Base-by-base conservation (phyloP, 2,329 filamentous ascomycete genomes). In the Monosporascus sp. region DNA sequence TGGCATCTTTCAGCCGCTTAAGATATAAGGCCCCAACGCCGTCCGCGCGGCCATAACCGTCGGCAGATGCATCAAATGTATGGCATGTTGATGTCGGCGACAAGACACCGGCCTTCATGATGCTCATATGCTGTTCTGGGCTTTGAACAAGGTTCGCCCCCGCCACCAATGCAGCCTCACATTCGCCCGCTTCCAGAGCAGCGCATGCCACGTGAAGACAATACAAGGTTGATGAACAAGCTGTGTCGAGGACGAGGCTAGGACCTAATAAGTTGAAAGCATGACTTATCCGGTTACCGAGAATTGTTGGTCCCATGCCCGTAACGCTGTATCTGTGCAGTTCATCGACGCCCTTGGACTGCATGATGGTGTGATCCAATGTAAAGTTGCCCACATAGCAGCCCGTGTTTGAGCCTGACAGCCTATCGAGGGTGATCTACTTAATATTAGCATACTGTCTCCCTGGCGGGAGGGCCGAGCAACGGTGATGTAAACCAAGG, bases 201-300 rank as follows among this genome's bases (percentile, higher is more conserved):
- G 56, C 52, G 37, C 57, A 60, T 5, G 64, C 63, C 6, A 57
- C 58, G 35, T 65, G 58, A 7, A 70, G 52, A 5, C 65, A 63
- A 17, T 67, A 63, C 11, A 69, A 49, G 1, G 62, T 62, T 0
- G 67, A 67, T 0, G 69, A 70, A 53, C 69, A 71, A 2, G 67
- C 68, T 7, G 69, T 71, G 45, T 70, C 40, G 16, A 35, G 31
- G 2, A 35, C 31, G 31, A 35, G 31, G 5, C 31, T 35, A 35
- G 31, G 31, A 14, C 31, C 31, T 35, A 35, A 14, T 35, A 35
- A 35, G 31, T 35, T 35, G 31, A 35, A 35, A 35, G 9, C 31
- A 35, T 35, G 31, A 35, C 31, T 35, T 35, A 35, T 35, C 31
- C 31, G 31, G 31, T 35, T 35, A 35, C 31, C 31, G 9, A 35